A percentile compares a stretch with the other conserved stretches of the same genome.
Conservation (phyloP, 2,329 filamentous ascomycete species). For the Hypomyces rosellus region DNA sequence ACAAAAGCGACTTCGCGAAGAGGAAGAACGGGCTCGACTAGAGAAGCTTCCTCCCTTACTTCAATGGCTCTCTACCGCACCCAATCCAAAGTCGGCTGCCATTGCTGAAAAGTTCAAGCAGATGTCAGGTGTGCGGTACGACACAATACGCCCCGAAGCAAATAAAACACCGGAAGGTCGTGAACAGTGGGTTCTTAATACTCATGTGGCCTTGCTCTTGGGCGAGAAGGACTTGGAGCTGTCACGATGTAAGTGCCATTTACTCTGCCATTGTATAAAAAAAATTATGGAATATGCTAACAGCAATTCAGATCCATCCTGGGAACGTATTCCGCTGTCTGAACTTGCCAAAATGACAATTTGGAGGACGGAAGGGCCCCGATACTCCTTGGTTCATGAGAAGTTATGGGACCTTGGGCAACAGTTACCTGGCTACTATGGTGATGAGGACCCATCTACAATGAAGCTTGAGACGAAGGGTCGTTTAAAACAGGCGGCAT, state of each 20-base stretch:
- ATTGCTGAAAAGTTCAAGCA: constrained; percentile 49
- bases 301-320: constrained; percentile 44
- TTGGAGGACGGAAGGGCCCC: constrained; percentile 53
- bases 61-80: constrained; percentile 51
- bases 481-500: constrained; percentile 42
- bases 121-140: constrained; percentile 57
- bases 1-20: constrained; percentile 42
- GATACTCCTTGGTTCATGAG: constrained; percentile 48
- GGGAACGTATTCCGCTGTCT: constrained; percentile 50
- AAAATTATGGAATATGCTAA: constrained; percentile 3
- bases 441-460: constrained; percentile 35
- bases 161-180: constrained; percentile 50
- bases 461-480: constrained; percentile 39
- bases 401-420: constrained; percentile 47
- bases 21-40: constrained; percentile 49
- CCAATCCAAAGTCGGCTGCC: constrained; percentile 44
- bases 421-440: constrained; percentile 48
- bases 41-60: constrained; percentile 54
- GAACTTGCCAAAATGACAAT: constrained; percentile 49
- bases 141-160: constrained; percentile 51
- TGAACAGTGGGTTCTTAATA: constrained; percentile 61
- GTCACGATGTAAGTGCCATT: constrained; percentile 46
- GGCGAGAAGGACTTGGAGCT: constrained; percentile 58
- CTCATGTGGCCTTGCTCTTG: constrained; percentile 55
- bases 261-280: not conserved